Evolutionary conservation across 192 early-diverging fungal species (phyloP).

Genomic region (Podila epicladia): DNA sequence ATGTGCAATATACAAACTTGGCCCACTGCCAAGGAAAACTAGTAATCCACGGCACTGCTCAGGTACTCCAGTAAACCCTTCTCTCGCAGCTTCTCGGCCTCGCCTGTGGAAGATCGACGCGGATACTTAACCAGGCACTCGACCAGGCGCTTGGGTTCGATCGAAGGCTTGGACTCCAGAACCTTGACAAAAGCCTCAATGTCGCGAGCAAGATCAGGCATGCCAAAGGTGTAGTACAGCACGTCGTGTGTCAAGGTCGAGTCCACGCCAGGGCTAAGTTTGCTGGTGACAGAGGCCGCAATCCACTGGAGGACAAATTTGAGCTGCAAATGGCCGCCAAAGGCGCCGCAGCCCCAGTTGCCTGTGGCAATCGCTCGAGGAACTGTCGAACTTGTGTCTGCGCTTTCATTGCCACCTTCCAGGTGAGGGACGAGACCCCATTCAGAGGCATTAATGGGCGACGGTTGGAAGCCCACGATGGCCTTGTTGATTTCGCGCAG

Average conservation of each 20-base stretch:
- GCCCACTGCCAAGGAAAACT: too few relatives aligned
- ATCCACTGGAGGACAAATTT: constrained; percentile 51
- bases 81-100: constrained; percentile 34
- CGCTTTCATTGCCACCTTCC: background rate
- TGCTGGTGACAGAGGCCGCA: constrained; percentile 25
- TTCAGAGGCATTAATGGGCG: constrained; percentile 41
- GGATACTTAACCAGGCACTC: constrained; percentile 37
- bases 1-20: too few relatives aligned
- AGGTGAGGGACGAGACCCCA: constrained; percentile 20
- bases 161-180: constrained; percentile 3
- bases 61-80: constrained; percentile 39
- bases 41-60: constrained; percentile 10
- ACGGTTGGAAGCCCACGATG: constrained; percentile 23
- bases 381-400: background rate
- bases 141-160: constrained; percentile 33
- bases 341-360: constrained; percentile 54
- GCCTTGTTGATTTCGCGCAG: constrained; percentile 48
- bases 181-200: constrained; percentile 35
- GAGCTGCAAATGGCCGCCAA: constrained; percentile 47
- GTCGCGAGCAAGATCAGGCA: constrained; percentile 18
- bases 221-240: constrained; percentile 46
- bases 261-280: constrained; percentile 6
- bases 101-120: constrained; percentile 28
- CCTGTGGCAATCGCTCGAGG: constrained; percentile 41
- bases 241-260: constrained; percentile 4